Evolutionary conservation across 1,284 basidiomycete species (phyloP).

Genomic region (Athelia sp.): DNA sequence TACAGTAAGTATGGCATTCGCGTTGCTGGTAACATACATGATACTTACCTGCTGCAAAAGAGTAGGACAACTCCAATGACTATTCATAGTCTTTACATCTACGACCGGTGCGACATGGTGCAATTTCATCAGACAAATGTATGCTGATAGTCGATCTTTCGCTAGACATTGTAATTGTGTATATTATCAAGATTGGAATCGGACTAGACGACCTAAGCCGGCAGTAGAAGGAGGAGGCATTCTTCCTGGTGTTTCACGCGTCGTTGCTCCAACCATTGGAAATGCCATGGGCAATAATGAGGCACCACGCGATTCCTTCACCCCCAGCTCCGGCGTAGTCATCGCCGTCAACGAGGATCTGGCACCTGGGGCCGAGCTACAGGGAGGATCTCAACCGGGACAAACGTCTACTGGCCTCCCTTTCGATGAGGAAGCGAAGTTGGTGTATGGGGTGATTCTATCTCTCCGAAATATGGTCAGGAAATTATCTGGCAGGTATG

Average conservation of each 20-base stretch:
- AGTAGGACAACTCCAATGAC: constrained; percentile 50
- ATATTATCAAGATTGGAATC: constrained; percentile 93
- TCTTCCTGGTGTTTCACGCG: constrained; percentile 70
- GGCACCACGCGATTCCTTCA: constrained; percentile 60
- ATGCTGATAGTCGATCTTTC: neutral
- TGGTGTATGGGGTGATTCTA: constrained; percentile 94
- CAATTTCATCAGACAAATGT: too few species aligned
- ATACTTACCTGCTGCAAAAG: too few species aligned
- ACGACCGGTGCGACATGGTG: constrained; percentile 61
- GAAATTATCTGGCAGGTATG: constrained; percentile 83
- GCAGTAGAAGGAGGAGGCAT: constrained; percentile 64
- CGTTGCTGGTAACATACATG: too few species aligned
- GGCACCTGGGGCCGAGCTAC: constrained; percentile 29
- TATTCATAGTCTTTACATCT: constrained; percentile 87
- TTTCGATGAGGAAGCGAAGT: constrained; percentile 97
- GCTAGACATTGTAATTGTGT: constrained; percentile 84
- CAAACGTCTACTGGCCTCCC: constrained; percentile 53
- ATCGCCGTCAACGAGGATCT: constrained; percentile 56
- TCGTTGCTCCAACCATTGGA: constrained; percentile 42
- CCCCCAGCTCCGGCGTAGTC: constrained; percentile 58
- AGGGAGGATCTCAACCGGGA: constrained; percentile 18
- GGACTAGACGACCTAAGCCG: constrained; percentile 67
- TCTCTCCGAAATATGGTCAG: constrained; percentile 93
- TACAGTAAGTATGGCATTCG: too few species aligned
- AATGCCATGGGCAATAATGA: constrained; percentile 28